Evolutionary conservation across 495 filamentous ascomycete genomes (phyloP).

Genomic region (Talaromyces ruber): DNA sequence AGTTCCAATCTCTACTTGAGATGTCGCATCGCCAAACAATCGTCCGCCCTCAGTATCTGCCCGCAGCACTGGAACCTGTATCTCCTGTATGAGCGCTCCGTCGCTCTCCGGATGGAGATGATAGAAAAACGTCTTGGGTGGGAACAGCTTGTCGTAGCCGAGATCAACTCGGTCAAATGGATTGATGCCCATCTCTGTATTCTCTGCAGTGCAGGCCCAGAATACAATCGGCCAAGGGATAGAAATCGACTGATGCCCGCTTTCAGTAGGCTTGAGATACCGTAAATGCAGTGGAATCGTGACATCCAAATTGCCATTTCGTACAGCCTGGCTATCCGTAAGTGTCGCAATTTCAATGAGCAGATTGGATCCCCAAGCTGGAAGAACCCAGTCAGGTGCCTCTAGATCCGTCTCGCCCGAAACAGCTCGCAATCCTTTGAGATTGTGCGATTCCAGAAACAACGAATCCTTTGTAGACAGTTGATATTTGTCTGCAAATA

Average conservation of each 20-base stretch:
- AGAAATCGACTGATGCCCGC: constrained; percentile 34
- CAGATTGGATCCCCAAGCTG: constrained; percentile 71
- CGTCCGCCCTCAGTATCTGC: constrained; percentile 10
- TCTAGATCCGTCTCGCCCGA: constrained; percentile 86
- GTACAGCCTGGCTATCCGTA: not conserved
- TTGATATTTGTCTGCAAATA: constrained; percentile 87
- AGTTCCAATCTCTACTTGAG: constrained; percentile 63
- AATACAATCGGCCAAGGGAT: constrained; percentile 78
- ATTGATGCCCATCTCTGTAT: constrained; percentile 62
- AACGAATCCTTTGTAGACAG: constrained; percentile 55
- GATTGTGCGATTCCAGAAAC: constrained; percentile 66
- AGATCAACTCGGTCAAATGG: constrained; percentile 81
- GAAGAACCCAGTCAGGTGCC: constrained; percentile 73
- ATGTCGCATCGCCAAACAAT: constrained; percentile 41
- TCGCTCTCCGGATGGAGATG: constrained; percentile 57
- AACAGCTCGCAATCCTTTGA: constrained; percentile 57
- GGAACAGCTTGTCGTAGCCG: constrained; percentile 84
- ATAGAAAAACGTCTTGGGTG: constrained; percentile 74
- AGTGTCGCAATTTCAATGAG: constrained; percentile 67
- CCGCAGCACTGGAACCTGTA: constrained; percentile 68
- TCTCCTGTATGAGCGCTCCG: constrained; percentile 41
- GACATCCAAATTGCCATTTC: constrained; percentile 47
- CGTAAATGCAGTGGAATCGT: constrained; percentile 83
- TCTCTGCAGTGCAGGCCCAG: constrained; percentile 81
- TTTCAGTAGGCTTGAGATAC: constrained; percentile 56